Base-by-base conservation (phyloP, 192 early-diverging fungal genomes). In the Haplosporangium gracile region DNA sequence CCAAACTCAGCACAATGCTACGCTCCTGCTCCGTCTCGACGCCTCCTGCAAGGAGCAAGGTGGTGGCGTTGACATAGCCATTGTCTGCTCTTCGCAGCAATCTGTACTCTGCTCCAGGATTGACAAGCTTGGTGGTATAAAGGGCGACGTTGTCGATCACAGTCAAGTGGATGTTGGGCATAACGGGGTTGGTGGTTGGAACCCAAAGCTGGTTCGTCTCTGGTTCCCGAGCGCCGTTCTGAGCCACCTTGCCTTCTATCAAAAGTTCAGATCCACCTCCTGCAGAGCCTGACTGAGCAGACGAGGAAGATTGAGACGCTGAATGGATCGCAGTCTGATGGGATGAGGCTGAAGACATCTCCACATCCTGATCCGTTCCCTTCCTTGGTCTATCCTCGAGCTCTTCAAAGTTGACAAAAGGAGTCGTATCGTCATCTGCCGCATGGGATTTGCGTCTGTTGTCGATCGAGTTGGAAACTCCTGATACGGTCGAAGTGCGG, bases 31-130 rank as follows among this genome's bases (percentile, higher is more conserved):
- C 96, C 24, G 94, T 95, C 40, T 93, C 92, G 18, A 98, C 91
- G 5, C 97, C 97, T 74, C 97, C 97, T 29, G 97, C 97, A 34
- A 95, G 88, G 15, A 99, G 88, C 26, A 99, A 89, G 36, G 94
- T 91, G 16, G 96, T 95, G 22, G 95, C 97, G 80, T 99, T 97
- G 65, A 99, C 94, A 80, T 95, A 95, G 8, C 94, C 94, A 77
- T 93, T 96, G 77, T 99, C 97, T 6, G 95, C 93, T 20, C 96
- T 89, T 34, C 97, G 91, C 72, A 98, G 91, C 2, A 99, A 89
- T 53, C 93, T 78, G 90, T 93, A 92, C 45, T 88, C 93, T 81
- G 81, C 91, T 76, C 80, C 80, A 24, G 88, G 80, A n/a, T 82
- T 88, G 22, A 89, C 85, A 24, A 91, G 76, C 36, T 90, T 79